phyloP scores from a whole-genome alignment of 352 stramenopile species.

The Phytophthora sansomeana region DNA sequence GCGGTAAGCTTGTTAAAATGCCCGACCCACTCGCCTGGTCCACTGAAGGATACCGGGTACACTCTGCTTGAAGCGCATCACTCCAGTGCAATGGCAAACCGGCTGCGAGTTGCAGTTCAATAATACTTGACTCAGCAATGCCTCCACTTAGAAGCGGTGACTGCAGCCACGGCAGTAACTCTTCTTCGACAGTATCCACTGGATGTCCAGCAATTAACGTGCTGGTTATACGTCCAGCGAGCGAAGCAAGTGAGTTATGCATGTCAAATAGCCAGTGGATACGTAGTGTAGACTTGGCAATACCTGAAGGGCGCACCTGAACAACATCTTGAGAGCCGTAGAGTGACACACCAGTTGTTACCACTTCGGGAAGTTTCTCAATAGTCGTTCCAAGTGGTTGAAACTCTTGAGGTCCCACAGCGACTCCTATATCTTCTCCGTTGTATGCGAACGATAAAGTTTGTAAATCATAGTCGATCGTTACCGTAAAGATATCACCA shows the following conservation, averaged over 20 bases:
- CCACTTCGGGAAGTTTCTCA: constrained; percentile 44
- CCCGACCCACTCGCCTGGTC: constrained; percentile 10
- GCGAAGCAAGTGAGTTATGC: constrained; percentile 75
- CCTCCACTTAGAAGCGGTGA: constrained; percentile 83
- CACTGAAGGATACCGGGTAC: constrained; percentile 28
- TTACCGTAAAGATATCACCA: constrained; percentile 80
- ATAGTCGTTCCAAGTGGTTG: constrained; percentile 39
- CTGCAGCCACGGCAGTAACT: constrained; percentile 85
- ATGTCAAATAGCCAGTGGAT: constrained; percentile 89
- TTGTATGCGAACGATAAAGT: constrained; percentile 80
- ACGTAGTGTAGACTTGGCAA: constrained; percentile 79
- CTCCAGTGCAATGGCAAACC: constrained; percentile 41
- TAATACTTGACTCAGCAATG: constrained; percentile 32
- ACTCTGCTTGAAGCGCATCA: constrained; percentile 49
- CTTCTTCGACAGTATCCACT: constrained; percentile 81
- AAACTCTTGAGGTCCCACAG: constrained; percentile 56
- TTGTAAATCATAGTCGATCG: constrained; percentile 82
- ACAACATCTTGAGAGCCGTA: constrained; percentile 78
- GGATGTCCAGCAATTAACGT: constrained; percentile 83
- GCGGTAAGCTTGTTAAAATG: constrained; percentile 9
- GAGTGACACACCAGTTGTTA: constrained; percentile 70
- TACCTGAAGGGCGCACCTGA: constrained; percentile 72
- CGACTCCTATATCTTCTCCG: constrained; percentile 61
- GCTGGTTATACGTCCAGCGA: constrained; percentile 70
- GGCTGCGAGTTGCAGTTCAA: background rate